phyloP scores from a whole-genome alignment of 2,329 filamentous ascomycete species.

The Hawksworthiomyces lignivorus region DNA sequence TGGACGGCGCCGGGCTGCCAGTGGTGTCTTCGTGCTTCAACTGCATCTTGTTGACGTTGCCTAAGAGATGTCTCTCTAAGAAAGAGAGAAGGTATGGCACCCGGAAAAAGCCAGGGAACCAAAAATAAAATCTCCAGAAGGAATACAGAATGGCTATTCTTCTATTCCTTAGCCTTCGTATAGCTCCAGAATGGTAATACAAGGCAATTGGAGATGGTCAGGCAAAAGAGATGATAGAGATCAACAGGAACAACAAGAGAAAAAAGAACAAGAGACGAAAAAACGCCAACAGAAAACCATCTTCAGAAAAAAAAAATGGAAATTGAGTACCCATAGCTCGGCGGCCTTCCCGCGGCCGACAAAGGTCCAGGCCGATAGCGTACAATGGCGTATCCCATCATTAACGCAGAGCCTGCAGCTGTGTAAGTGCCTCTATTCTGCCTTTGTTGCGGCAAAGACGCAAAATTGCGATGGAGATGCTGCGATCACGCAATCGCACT shows the following conservation, averaged over 20 bases:
- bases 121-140: not conserved
- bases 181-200: too few relatives aligned
- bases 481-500: constrained; percentile 19
- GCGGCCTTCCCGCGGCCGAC: constrained; percentile 2
- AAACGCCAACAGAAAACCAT: not conserved
- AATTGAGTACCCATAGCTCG: constrained; percentile 5
- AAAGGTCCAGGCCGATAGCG: not conserved
- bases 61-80: too few relatives aligned
- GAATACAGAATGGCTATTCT: too few relatives aligned
- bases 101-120: not conserved
- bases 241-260: not conserved
- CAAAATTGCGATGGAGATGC: constrained; percentile 2
- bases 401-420: not conserved
- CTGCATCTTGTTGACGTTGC: constrained; percentile 17
- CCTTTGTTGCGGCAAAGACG: constrained; percentile 2
- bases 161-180: too few relatives aligned
- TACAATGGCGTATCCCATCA: constrained; percentile 2
- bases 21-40: constrained; percentile 17
- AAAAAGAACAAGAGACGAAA: not conserved
- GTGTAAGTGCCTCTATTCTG: too few relatives aligned
- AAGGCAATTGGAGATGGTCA: not conserved
- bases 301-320: too few relatives aligned
- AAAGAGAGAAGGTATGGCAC: too few relatives aligned
- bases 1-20: constrained; percentile 14
- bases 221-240: not conserved